phyloP scores from a whole-genome alignment of 495 filamentous ascomycete genomes.

The Talaromyces nanjingensis region DNA sequence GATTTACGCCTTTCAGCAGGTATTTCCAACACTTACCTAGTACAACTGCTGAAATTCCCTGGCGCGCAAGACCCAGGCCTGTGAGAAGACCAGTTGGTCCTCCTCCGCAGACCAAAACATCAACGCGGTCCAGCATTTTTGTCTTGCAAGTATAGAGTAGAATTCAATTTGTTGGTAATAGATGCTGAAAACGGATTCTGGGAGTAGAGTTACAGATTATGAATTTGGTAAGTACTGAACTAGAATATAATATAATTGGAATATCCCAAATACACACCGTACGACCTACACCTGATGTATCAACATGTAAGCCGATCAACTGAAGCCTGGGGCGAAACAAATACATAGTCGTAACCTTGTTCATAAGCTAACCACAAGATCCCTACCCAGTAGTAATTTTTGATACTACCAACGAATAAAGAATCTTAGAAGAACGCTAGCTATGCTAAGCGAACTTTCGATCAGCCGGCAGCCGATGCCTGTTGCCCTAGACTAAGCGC shows the following conservation, averaged over 20 bases:
- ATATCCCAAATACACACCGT: background rate
- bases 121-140: constrained; percentile 1
- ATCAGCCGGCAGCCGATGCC: background rate
- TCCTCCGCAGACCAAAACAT: background rate
- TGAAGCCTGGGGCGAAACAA: background rate
- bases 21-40: background rate
- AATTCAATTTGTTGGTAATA: background rate
- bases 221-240: background rate
- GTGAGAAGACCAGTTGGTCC: constrained; percentile 1
- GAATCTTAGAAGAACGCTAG: background rate
- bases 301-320: background rate
- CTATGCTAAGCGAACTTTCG: background rate
- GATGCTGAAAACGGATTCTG: background rate
- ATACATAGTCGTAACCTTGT: background rate
- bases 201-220: background rate
- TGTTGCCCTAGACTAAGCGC: background rate
- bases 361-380: background rate
- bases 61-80: background rate
- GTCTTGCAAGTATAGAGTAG: background rate
- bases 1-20: background rate
- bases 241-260: background rate
- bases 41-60: background rate
- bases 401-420: background rate
- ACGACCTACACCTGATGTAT: background rate
- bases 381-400: background rate